phyloP scores from a whole-genome alignment of 2,329 filamentous ascomycete genomes.

The Pseudogymnoascus sp. region DNA sequence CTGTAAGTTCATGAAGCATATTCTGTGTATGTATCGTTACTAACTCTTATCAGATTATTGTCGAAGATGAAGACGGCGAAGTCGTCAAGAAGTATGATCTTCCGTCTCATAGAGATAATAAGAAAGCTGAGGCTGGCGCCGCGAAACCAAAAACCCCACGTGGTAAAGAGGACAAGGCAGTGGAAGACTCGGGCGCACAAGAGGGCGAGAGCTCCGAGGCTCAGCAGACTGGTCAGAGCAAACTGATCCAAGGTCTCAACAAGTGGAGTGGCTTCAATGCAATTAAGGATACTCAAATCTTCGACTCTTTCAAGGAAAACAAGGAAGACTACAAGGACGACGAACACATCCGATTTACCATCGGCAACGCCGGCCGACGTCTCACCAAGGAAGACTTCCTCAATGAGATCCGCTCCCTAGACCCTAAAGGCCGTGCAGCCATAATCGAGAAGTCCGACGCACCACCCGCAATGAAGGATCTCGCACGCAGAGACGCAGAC shows the following conservation, averaged over 20 bases:
- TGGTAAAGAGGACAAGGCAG: neutral
- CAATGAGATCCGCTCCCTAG: slow-evolving; percentile 61
- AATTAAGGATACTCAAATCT: slow-evolving; percentile 15
- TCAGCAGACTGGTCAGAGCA: slow-evolving; percentile 12
- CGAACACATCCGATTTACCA: slow-evolving; percentile 64
- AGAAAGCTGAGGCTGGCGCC: slow-evolving; percentile 33
- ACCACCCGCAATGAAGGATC: slow-evolving; percentile 24
- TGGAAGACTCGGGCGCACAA: slow-evolving; percentile 34
- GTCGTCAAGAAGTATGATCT: slow-evolving; percentile 79
- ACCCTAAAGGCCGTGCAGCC: slow-evolving; percentile 46
- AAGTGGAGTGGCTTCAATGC: slow-evolving; percentile 24
- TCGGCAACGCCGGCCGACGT: slow-evolving; percentile 60
- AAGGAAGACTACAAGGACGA: slow-evolving; percentile 53
- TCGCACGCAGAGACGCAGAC: slow-evolving; percentile 25
- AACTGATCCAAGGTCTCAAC: slow-evolving; percentile 4
- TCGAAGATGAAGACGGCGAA: slow-evolving; percentile 79
- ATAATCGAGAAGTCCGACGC: slow-evolving; percentile 25
- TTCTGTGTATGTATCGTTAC: neutral
- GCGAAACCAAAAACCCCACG: slow-evolving; percentile 45
- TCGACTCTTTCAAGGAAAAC: slow-evolving; percentile 16
- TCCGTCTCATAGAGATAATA: slow-evolving; percentile 40
- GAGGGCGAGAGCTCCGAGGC: slow-evolving; percentile 30
- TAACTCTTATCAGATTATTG: slow-evolving; percentile 54
- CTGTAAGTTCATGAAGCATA: slow-evolving; percentile 37
- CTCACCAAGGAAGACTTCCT: slow-evolving; percentile 79